Evolutionary conservation across 495 filamentous ascomycete genomes (phyloP).

Genomic region (Astrocystis sublimbata): DNA sequence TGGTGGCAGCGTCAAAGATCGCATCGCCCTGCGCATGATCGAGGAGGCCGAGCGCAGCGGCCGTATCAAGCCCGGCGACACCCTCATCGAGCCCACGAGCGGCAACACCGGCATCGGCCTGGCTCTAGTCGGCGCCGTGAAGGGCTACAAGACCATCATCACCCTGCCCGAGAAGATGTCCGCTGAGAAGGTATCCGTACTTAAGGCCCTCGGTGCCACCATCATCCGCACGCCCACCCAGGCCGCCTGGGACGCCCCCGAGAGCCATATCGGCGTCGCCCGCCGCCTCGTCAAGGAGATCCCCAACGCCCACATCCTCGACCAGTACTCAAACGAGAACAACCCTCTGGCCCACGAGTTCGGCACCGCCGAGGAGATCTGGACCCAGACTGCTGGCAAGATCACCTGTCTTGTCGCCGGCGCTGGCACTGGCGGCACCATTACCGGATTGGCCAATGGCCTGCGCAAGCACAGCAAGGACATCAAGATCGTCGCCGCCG

Average conservation of each 20-base stretch:
- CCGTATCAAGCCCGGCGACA: constrained; percentile 95
- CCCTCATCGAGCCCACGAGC: constrained; percentile 94
- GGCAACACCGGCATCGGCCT: constrained; percentile 98
- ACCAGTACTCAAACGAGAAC: constrained; percentile 90
- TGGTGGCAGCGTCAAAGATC: constrained; percentile 95
- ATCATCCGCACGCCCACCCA: constrained; percentile 97
- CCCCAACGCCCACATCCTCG: constrained; percentile 93
- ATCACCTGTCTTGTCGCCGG: constrained; percentile 87
- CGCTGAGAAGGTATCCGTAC: constrained; percentile 91
- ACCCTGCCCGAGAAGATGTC: constrained; percentile 99
- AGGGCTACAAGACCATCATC: constrained; percentile 98
- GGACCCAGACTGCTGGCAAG: constrained; percentile 83
- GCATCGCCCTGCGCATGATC: constrained; percentile 96
- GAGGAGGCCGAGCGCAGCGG: constrained; percentile 90
- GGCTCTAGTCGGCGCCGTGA: constrained; percentile 89
- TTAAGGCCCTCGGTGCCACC: constrained; percentile 89
- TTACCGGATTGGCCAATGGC: constrained; percentile 85
- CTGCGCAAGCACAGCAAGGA: constrained; percentile 81
- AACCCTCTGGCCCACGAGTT: constrained; percentile 94
- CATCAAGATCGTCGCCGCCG: constrained; percentile 85
- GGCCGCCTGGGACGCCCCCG: constrained; percentile 89
- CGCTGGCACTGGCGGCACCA: constrained; percentile 93
- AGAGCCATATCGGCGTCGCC: constrained; percentile 96
- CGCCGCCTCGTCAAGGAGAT: constrained; percentile 88
- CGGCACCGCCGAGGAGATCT: constrained; percentile 95